Percentiles rank a stretch among this genome's conserved stretches.
Evolutionary conservation across 2,329 filamentous ascomycete species (phyloP).

Genomic region (Cordyceps cateniannulata): DNA sequence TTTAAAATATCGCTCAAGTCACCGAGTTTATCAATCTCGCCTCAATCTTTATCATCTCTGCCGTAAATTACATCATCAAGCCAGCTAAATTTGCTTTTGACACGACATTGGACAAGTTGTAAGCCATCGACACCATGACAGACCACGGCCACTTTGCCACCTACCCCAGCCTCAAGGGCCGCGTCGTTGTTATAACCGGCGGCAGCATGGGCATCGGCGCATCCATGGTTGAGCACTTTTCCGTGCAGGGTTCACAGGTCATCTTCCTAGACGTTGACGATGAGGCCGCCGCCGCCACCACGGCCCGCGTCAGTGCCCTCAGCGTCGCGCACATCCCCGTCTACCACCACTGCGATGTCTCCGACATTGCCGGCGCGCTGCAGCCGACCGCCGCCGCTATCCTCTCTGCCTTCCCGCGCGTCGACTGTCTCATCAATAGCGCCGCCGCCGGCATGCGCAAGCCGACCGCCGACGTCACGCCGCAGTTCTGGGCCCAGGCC

Average conservation of each 20-base stretch:
- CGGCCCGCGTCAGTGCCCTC: slow-evolving; percentile 16
- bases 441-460: slow-evolving; percentile 44
- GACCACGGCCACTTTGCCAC: slow-evolving; percentile 18
- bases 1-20: no score
- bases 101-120: background rate
- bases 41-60: no score
- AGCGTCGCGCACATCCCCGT: slow-evolving; percentile 20
- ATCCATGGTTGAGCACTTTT: slow-evolving; percentile 32
- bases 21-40: no score
- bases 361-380: slow-evolving; percentile 23
- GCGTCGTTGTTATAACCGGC: slow-evolving; percentile 33
- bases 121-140: background rate
- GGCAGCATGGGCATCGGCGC: slow-evolving; percentile 36
- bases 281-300: slow-evolving; percentile 21
- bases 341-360: slow-evolving; percentile 33
- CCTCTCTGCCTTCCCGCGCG: slow-evolving; percentile 36
- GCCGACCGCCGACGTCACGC: slow-evolving; percentile 25
- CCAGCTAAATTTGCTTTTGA: no score
- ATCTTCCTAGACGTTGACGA: slow-evolving; percentile 32
- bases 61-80: no score
- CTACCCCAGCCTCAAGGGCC: slow-evolving; percentile 29
- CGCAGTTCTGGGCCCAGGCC: slow-evolving; percentile 30
- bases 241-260: slow-evolving; percentile 32
- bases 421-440: slow-evolving; percentile 86
- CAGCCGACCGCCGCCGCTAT: slow-evolving; percentile 24